Evolutionary conservation across 352 stramenopile species (phyloP).

Genomic region (Phytophthora kernoviae): DNA sequence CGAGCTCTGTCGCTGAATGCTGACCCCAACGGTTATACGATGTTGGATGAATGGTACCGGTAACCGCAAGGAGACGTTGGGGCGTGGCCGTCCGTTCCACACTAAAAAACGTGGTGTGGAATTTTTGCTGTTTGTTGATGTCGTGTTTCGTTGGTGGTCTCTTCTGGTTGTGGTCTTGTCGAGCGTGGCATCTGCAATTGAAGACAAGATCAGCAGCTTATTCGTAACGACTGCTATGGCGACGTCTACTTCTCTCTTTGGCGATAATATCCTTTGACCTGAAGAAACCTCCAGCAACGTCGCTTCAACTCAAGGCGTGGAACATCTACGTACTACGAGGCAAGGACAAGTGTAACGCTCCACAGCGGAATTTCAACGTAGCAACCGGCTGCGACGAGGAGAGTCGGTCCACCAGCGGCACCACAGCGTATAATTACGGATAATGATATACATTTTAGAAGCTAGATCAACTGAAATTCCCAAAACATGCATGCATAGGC

Average conservation of each 20-base stretch:
- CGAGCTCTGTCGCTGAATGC: neutral
- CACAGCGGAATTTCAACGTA: slow-evolving; percentile 1
- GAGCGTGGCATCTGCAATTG: slow-evolving; percentile 10
- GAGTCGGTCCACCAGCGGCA: slow-evolving; percentile 19
- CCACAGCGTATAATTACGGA: slow-evolving; percentile 11
- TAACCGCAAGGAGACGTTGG: neutral
- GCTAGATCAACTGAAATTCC: too few species aligned
- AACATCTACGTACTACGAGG: neutral
- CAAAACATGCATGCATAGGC: too few species aligned
- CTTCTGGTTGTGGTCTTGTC: slow-evolving; percentile 11
- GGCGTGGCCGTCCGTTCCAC: neutral
- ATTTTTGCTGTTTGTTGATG: slow-evolving; percentile 19
- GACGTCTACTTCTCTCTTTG: slow-evolving; percentile 11
- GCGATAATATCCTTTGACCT: neutral
- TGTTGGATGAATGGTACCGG: neutral
- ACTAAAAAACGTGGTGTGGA: neutral
- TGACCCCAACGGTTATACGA: neutral
- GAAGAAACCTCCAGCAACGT: neutral
- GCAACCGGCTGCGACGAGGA: neutral
- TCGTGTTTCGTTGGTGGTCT: slow-evolving; percentile 1
- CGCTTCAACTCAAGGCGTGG: neutral
- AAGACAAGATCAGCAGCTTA: neutral
- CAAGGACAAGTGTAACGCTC: slow-evolving; percentile 9
- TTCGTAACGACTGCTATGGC: slow-evolving; percentile 6
- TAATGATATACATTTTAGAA: too few species aligned